Conservation (phyloP, 148 eudicot genomes). For the Spergularia bocconei region DNA sequence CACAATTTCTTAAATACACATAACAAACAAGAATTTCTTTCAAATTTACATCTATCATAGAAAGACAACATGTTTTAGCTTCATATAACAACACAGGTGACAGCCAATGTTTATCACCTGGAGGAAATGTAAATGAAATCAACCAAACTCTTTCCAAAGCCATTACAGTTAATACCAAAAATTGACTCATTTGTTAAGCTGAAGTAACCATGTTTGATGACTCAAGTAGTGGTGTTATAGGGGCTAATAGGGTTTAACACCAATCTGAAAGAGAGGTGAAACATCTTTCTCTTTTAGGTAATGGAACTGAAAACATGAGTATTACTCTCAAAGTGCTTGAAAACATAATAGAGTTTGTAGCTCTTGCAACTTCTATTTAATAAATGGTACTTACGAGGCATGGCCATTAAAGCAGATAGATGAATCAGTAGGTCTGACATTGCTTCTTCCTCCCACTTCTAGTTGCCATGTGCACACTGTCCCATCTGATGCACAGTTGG, state of each 20-base stretch:
- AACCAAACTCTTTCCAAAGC: background rate
- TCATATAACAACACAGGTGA: background rate
- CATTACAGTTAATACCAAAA: background rate
- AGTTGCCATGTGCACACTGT: slow-evolving; percentile 97
- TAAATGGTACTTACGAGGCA: slow-evolving; percentile 62
- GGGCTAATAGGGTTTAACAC: background rate
- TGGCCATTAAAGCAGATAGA: slow-evolving; percentile 84
- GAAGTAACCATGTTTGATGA: background rate
- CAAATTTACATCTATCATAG: background rate
- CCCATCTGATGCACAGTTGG: slow-evolving; percentile 94
- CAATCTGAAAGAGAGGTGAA: slow-evolving; percentile 1
- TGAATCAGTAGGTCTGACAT: slow-evolving; percentile 85
- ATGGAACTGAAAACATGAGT: background rate
- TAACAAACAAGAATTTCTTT: background rate
- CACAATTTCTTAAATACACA: background rate
- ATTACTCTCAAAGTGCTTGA: background rate
- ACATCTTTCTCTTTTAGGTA: background rate
- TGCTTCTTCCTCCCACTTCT: slow-evolving; percentile 97
- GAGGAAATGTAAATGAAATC: background rate
- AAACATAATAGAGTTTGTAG: background rate
- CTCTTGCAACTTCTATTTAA: background rate
- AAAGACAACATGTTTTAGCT: background rate
- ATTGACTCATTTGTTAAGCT: background rate
- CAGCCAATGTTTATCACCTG: background rate
- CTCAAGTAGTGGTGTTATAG: background rate